A percentile compares a stretch with the other conserved stretches of the same genome.
These are phyloP conservation scores for Hypocrella siamensis DNA, from an alignment of 2,329 filamentous ascomycete species.

Conservation along the genomic window DNA sequence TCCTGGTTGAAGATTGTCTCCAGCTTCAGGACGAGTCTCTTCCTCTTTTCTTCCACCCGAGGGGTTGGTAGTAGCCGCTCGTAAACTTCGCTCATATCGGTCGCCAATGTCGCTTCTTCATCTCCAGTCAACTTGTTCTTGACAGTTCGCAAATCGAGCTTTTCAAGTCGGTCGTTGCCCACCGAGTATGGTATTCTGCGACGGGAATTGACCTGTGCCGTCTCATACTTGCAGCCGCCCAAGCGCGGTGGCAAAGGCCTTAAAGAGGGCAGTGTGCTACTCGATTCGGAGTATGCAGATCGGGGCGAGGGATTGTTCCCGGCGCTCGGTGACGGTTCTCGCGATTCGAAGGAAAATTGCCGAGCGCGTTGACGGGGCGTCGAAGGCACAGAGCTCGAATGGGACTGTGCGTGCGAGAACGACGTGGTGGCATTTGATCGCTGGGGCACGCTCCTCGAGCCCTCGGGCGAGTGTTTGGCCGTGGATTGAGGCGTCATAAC, in stretches of 20 bases:
- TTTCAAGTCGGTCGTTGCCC: conserved; percentile 64
- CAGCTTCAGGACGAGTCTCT: conserved; percentile 69
- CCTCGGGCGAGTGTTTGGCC: conserved; percentile 22
- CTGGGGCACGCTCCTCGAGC: conserved; percentile 14
- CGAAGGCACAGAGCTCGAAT: conserved; percentile 84
- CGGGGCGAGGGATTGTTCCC: conserved; percentile 70
- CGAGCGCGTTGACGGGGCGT: conserved; percentile 82
- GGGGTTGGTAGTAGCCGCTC: conserved; percentile 68
- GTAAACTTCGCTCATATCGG: conserved; percentile 76
- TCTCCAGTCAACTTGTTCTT: conserved; percentile 55
- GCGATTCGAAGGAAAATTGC: conserved; percentile 65
- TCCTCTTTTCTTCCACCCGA: conserved; percentile 61
- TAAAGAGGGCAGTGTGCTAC: conserved; percentile 53
- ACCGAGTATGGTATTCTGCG: conserved; percentile 85
- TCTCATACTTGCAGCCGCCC: conserved; percentile 75
- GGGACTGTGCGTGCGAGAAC: conserved; percentile 18
- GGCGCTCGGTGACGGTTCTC: conserved; percentile 63
- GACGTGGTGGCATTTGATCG: conserved; percentile 13
- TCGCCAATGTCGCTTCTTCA: conserved; percentile 60
- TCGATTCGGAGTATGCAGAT: conserved; percentile 81
- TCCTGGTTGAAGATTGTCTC: conserved; percentile 76
- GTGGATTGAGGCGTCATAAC: conserved; percentile 45
- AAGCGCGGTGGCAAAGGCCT: conserved; percentile 44
- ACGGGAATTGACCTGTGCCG: conserved; percentile 63
- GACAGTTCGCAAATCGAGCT: conserved; percentile 53